phyloP scores from a whole-genome alignment of 352 stramenopile genomes.

The Pythium brassicae region DNA sequence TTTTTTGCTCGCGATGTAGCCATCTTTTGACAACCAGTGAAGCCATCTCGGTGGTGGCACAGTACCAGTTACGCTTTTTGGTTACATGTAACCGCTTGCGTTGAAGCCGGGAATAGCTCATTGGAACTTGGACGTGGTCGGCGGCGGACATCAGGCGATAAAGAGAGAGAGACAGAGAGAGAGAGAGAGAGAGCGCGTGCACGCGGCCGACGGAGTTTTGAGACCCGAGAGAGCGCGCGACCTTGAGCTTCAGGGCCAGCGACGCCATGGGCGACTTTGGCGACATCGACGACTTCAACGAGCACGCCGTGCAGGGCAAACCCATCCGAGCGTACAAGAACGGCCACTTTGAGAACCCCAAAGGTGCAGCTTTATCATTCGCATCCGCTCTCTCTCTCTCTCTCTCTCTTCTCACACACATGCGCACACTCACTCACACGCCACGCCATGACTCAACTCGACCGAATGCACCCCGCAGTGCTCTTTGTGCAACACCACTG shows the following conservation, averaged over 20 bases:
- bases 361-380: conserved; percentile 24
- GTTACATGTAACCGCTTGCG: no score
- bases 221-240: neutral
- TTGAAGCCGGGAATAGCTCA: no score
- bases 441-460: neutral
- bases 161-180: no score
- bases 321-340: conserved; percentile 80
- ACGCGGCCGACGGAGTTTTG: neutral
- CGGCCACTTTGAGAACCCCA: conserved; percentile 71
- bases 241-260: neutral
- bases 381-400: neutral
- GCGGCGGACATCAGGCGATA: no score
- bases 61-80: no score
- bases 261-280: conserved; percentile 63
- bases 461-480: conserved; percentile 20
- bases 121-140: no score
- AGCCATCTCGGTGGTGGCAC: no score
- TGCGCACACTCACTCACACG: neutral
- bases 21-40: no score
- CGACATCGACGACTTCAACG: conserved; percentile 77
- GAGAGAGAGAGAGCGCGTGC: no score
- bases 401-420: neutral
- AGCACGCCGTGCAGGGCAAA: conserved; percentile 73
- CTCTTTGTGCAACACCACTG: conserved; percentile 83
- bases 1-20: no score